Evolutionary conservation across 768 basidiomycete genomes (phyloP), one percentile per base, ranked within the genome.

Genomic region (Trametes sanguinea): DNA sequence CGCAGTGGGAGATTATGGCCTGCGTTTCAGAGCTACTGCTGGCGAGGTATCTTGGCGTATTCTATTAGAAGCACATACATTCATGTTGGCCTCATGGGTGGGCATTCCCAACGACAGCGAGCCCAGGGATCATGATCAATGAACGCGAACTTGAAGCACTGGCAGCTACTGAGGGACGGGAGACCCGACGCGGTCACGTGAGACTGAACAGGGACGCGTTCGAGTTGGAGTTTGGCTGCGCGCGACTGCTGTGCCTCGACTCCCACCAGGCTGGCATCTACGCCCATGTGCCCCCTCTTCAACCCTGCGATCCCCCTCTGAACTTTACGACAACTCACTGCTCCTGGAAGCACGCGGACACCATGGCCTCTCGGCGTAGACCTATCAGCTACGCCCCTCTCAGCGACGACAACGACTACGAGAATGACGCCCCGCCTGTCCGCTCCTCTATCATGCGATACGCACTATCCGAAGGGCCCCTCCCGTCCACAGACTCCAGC

Each of bases 391-490:
- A 64, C 35, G 35, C 54, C 58, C 63, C 54, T 43, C 63, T 64
- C 54, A 64, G 57, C 63, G 63, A 63, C 47, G 39, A 48, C 14
- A 52, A 59, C 32, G 61, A 63, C 39, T 39, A 57, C 43, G 50
- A 51, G 29, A 29, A 46, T 17, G 58, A 64, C 40, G 58, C 27
- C 22, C 46, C 57, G 13, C 62, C 62, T 33, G 39, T 58, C 7
- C 63, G 58, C 45, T 55, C 63, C n/a, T 56, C 63, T 37, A 60
- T 64, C 35, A 64, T 64, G 63, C 54, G 63, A 16, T 54, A 60
- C 14, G 63, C 63, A 16, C 57, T 64, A 14, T 48, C 57, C 1
- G 54, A 60, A 6, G 59, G 54, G 6, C 57, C 57, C 16, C 57
- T 59, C 3, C 50, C 50, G 1, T 59, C 57, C 4, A 29, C 48